Conservation (phyloP, 495 filamentous ascomycete genomes). For the Penicillium alfredii region DNA sequence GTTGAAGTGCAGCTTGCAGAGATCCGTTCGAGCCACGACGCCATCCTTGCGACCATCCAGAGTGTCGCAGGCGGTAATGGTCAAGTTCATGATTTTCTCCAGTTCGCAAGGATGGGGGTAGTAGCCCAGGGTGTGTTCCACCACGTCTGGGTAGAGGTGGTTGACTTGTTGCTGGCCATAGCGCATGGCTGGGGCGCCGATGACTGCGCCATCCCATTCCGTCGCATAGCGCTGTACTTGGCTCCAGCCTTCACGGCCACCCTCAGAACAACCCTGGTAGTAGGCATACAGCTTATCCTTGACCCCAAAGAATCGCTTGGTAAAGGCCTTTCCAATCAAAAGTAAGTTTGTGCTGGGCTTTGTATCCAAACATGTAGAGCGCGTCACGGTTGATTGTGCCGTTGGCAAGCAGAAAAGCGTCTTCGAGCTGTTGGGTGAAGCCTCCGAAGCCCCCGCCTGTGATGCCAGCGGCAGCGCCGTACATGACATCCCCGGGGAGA, state of each 20-base stretch:
- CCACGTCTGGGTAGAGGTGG: conserved; percentile 33
- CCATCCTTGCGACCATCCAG: conserved; percentile 39
- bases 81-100: conserved; percentile 31
- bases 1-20: conserved; percentile 34
- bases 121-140: conserved; percentile 30
- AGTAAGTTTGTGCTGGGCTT: not conserved
- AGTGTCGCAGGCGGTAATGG: conserved; percentile 35
- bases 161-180: conserved; percentile 36
- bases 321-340: not conserved
- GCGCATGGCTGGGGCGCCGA: conserved; percentile 38
- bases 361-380: not conserved
- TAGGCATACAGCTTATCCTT: not conserved
- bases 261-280: not conserved
- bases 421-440: not conserved
- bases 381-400: not conserved
- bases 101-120: conserved; percentile 37
- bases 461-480: conserved; percentile 28
- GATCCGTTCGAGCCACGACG: conserved; percentile 34
- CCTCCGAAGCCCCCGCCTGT: no score
- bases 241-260: not conserved
- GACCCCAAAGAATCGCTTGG: not conserved
- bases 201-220: conserved; percentile 14
- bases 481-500: conserved; percentile 35
- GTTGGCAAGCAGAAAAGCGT: not conserved
- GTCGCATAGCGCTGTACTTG: not conserved